A percentile compares a stretch with the other conserved stretches of the same genome.
phyloP scores from a whole-genome alignment of 805 yeast genomes.

The Ogataea philodendri region DNA sequence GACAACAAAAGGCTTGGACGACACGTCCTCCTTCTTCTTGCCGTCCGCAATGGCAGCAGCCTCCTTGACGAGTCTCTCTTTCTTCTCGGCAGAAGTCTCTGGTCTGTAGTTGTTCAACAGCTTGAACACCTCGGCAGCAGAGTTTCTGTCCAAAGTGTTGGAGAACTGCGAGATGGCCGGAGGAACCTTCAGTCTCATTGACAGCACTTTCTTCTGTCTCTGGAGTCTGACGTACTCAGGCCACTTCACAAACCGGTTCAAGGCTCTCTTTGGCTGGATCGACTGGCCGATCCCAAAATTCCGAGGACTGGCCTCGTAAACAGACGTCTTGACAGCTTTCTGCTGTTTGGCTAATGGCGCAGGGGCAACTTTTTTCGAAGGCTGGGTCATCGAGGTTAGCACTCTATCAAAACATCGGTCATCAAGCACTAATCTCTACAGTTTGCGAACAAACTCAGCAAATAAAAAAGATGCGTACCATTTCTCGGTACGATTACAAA shows the following conservation, averaged over 20 bases:
- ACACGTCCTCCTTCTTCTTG: constrained; percentile 87
- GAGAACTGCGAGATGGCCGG: constrained; percentile 98
- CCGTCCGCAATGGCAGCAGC: no score
- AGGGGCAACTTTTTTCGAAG: constrained; percentile 87
- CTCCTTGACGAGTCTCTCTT: constrained; percentile 97
- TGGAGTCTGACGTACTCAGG: constrained; percentile 97
- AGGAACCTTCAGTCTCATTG: constrained; percentile 97
- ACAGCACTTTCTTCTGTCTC: constrained; percentile 97
- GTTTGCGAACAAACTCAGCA: constrained; percentile 7
- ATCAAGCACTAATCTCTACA: constrained; percentile 29
- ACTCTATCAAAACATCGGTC: constrained; percentile 27
- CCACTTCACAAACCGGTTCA: constrained; percentile 98
- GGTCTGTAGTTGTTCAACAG: constrained; percentile 99
- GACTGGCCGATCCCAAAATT: constrained; percentile 96
- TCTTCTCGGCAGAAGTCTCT: constrained; percentile 96
- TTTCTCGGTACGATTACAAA: constrained; percentile 8
- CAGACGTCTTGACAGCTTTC: constrained; percentile 68
- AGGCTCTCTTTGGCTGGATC: constrained; percentile 92
- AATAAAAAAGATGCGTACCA: constrained; percentile 7
- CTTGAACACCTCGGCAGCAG: constrained; percentile 96
- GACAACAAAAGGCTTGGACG: constrained; percentile 94
- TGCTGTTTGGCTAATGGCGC: constrained; percentile 88
- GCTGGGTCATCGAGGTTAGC: constrained; percentile 39
- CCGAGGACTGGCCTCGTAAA: constrained; percentile 86
- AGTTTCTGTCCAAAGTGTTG: constrained; percentile 95